A percentile compares a stretch with the other conserved stretches of the same genome.
Conservation (phyloP, 2,329 filamentous ascomycete genomes). For the Beauveria sp. region DNA sequence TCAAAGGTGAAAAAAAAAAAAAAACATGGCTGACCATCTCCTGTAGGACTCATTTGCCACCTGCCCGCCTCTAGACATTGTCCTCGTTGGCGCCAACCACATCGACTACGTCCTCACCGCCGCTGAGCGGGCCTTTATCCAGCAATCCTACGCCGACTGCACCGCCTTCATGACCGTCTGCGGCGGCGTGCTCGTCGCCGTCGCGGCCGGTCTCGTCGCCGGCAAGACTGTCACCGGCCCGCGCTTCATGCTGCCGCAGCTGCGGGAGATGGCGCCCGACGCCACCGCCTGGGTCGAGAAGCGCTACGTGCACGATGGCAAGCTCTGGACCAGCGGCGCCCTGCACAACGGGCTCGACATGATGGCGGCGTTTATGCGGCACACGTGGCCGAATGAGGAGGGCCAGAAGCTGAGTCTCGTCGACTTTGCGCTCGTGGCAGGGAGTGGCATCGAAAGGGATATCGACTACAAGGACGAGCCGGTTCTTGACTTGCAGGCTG, state of each 20-base stretch:
- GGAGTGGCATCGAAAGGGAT: constrained; percentile 23
- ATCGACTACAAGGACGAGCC: constrained; percentile 25
- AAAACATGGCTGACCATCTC: neutral
- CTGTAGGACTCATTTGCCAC: constrained; percentile 30
- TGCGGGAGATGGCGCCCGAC: constrained; percentile 22
- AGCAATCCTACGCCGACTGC: constrained; percentile 26
- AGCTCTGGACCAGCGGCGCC: constrained; percentile 29
- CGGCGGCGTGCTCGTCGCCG: constrained; percentile 25
- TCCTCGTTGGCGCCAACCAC: constrained; percentile 31
- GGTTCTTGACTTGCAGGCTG: neutral
- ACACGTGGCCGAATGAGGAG: constrained; percentile 22
- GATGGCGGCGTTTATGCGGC: constrained; percentile 23
- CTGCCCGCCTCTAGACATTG: constrained; percentile 33
- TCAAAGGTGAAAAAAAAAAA: too few species aligned
- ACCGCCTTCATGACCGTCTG: constrained; percentile 33
- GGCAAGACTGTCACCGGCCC: constrained; percentile 32
- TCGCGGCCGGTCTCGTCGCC: constrained; percentile 27
- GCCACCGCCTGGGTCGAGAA: constrained; percentile 31
- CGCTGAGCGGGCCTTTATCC: constrained; percentile 28
- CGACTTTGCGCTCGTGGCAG: constrained; percentile 14
- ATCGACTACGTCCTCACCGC: constrained; percentile 22
- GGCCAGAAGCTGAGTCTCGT: constrained; percentile 14
- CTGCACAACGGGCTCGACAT: constrained; percentile 29
- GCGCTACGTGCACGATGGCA: constrained; percentile 28
- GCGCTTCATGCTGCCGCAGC: constrained; percentile 18